Percentiles rank a stretch among this genome's conserved stretches.
Conservation (phyloP, 495 filamentous ascomycete species). For the Echria macrotheca region DNA sequence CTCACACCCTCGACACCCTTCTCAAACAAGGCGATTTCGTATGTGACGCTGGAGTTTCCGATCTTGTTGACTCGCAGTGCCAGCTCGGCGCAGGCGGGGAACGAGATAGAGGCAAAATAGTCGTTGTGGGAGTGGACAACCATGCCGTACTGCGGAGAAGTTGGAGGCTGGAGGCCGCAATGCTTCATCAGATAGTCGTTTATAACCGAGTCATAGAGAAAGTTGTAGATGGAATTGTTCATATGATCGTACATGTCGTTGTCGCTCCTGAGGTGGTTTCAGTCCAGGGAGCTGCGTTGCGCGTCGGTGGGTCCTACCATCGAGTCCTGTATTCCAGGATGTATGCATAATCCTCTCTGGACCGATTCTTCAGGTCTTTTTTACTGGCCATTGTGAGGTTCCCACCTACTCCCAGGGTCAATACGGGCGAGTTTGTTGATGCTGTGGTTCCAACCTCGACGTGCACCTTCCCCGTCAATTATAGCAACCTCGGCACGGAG, state of each 20-base stretch:
- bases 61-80: constrained; percentile 78
- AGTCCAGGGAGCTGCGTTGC: background rate
- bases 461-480: no score
- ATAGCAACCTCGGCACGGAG: background rate
- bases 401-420: background rate
- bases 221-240: constrained; percentile 81
- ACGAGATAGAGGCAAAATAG: constrained; percentile 79
- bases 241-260: constrained; percentile 93
- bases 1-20: constrained; percentile 66
- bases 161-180: constrained; percentile 68
- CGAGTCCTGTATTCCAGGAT: constrained; percentile 78
- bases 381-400: background rate
- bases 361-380: constrained; percentile 52
- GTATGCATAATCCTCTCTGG: constrained; percentile 69
- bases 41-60: constrained; percentile 82
- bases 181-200: constrained; percentile 83
- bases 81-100: constrained; percentile 75
- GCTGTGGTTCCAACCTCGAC: no score
- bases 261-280: constrained; percentile 59
- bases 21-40: constrained; percentile 86
- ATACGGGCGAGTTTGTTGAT: background rate
- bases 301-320: constrained; percentile 55
- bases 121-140: constrained; percentile 80
- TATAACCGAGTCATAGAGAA: constrained; percentile 80
- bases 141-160: constrained; percentile 65